A percentile compares a stretch with the other conserved stretches of the same genome.
Evolutionary conservation across 371 early-diverging fungal species (phyloP).

Genomic region (Syncephalis fuscata): DNA sequence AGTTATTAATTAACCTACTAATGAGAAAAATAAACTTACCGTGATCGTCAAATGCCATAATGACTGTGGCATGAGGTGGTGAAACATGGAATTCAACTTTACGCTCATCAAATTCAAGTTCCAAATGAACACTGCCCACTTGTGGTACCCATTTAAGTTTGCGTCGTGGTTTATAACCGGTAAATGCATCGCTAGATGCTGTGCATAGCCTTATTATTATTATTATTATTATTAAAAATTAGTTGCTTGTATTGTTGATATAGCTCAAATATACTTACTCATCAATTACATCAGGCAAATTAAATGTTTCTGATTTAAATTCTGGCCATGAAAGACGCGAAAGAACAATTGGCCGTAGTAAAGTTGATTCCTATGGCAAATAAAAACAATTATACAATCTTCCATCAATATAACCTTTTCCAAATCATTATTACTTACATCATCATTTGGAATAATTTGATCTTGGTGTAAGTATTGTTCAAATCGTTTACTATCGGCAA

Average conservation of each 20-base stretch:
- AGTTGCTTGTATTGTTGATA: no score
- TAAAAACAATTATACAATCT: neutral
- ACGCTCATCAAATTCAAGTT: slow-evolving; percentile 23
- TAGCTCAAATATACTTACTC: slow-evolving; percentile 7
- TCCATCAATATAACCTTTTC: no score
- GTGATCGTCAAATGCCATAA: slow-evolving; percentile 19
- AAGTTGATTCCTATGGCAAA: slow-evolving; percentile 5
- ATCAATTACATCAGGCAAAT: slow-evolving; percentile 15
- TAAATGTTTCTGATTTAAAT: slow-evolving; percentile 13
- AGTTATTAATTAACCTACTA: neutral
- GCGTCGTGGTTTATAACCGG: slow-evolving; percentile 18
- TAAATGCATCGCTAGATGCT: neutral
- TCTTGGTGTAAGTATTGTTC: slow-evolving; percentile 14
- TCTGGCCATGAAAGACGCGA: slow-evolving; percentile 39
- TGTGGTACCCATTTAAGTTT: slow-evolving; percentile 22
- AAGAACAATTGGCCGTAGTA: slow-evolving; percentile 20
- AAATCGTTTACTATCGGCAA: slow-evolving; percentile 36
- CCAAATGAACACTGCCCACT: slow-evolving; percentile 22
- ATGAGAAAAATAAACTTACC: neutral
- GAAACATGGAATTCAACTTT: slow-evolving; percentile 16
- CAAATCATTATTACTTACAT: neutral
- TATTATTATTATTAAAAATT: no score
- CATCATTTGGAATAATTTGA: neutral
- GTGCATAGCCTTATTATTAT: no score
- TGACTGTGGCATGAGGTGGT: slow-evolving; percentile 26